These are phyloP conservation scores for Talaromyces nanjingensis DNA, from an alignment of 495 filamentous ascomycete species.

Conservation along the genomic window DNA sequence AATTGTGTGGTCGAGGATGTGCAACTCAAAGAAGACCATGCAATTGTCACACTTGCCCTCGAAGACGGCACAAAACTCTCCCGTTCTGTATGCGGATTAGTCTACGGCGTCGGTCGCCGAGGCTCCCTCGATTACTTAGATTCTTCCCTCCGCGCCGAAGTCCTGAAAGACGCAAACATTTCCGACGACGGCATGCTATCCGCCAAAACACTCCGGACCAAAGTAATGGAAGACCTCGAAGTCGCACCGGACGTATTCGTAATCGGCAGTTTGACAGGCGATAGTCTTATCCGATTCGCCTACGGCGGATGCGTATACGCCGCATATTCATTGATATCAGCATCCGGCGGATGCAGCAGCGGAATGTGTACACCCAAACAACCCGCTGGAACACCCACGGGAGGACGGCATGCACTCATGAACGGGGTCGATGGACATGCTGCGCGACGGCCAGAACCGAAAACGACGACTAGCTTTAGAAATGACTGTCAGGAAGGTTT, in stretches of 20 bases:
- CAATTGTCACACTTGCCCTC: slow-evolving; percentile 39
- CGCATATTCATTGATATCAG: slow-evolving; percentile 45
- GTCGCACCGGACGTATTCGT: slow-evolving; percentile 50
- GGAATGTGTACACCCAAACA: slow-evolving; percentile 7
- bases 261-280: slow-evolving; percentile 57
- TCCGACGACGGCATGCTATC: slow-evolving; percentile 33
- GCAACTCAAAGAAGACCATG: slow-evolving; percentile 22
- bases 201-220: slow-evolving; percentile 47
- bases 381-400: slow-evolving; percentile 6
- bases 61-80: slow-evolving; percentile 38
- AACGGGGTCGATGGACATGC: slow-evolving; percentile 8
- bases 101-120: slow-evolving; percentile 57
- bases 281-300: slow-evolving; percentile 58
- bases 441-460: neutral
- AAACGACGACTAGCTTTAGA: neutral
- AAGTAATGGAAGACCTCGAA: slow-evolving; percentile 47
- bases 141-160: slow-evolving; percentile 39
- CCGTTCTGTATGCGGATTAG: slow-evolving; percentile 40
- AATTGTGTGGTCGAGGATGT: slow-evolving; percentile 48
- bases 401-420: slow-evolving; percentile 5
- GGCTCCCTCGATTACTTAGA: slow-evolving; percentile 52
- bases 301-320: slow-evolving; percentile 55
- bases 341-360: neutral
- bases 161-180: slow-evolving; percentile 25
- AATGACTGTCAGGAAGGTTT: neutral